Percentiles rank a stretch among this genome's conserved stretches.
phyloP scores from a whole-genome alignment of 2,329 filamentous ascomycete genomes.

The Clarireedia sp. region DNA sequence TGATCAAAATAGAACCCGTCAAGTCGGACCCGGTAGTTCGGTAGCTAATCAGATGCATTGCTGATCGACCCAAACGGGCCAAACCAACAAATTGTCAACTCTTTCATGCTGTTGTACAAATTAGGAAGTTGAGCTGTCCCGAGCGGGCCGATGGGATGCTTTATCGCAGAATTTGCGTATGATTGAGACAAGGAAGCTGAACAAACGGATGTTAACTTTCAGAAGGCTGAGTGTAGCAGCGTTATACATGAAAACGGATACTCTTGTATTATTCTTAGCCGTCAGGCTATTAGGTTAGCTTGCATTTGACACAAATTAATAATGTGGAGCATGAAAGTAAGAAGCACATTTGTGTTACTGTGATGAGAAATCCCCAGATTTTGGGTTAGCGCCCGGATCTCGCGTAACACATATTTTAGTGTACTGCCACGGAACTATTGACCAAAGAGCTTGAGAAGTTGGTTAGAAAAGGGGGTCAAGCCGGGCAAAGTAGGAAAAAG shows the following conservation, averaged over 20 bases:
- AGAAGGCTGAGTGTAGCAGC: not conserved
- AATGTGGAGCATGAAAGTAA: not conserved
- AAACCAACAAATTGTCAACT: not conserved
- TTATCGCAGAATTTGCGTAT: not conserved
- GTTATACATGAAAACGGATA: not conserved
- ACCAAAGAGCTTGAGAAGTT: not conserved
- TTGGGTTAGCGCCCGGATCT: conserved; percentile 1
- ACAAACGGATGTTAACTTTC: not conserved
- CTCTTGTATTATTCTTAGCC: conserved; percentile 4
- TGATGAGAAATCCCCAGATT: conserved; percentile 3
- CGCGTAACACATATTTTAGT: not conserved
- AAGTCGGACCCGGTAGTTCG: no score
- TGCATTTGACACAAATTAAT: not conserved
- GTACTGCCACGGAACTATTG: not conserved
- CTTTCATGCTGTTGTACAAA: not conserved
- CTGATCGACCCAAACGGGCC: not conserved
- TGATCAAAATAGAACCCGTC: no score
- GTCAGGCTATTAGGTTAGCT: not conserved
- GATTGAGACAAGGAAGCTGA: not conserved
- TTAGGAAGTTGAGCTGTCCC: conserved; percentile 1
- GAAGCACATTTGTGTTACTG: not conserved
- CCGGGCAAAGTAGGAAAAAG: not conserved
- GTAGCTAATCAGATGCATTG: no score
- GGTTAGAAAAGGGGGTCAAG: not conserved
- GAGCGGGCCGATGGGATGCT: not conserved